Evolutionary conservation across 805 yeast species (phyloP), one percentile per base, ranked within the genome.

Genomic region (Blastobotrys terrestris): DNA sequence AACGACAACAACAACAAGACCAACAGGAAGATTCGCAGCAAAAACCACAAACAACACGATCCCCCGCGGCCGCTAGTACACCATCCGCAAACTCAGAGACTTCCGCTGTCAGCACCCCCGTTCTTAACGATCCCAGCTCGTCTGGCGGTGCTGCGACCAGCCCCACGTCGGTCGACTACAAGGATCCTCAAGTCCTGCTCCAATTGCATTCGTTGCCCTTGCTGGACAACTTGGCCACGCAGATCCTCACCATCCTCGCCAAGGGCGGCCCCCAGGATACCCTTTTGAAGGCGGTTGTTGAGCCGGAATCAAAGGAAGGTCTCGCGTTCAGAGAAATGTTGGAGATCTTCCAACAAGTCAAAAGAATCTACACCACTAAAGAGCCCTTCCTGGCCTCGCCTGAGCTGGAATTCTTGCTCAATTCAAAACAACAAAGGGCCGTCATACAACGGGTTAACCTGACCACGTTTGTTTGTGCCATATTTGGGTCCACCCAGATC

Each of bases 401-500:
- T 43, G 85, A 84, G 63, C 73, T 86, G 4, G 59, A 44, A 18
- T 31, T 43, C 22, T 18, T 54, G 16, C 14, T 49, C 4, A 43
- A 31, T 44, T 48, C 53, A 3, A 21, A 58, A 4, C 59, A 57
- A 71, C 81, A 53, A 79, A 77, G 64, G 75, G 49, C 80, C 41
- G 83, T 94, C 0, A 67, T 92, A 35, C 81, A 95, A 54, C 87
- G 92, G 60, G 87, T 90, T 1, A 94, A 94, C 61, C 69, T 94
- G 57, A 87, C 96, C 0, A 89, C 96, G 0, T 94, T 89, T 63
- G 71, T 90, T 42, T 78, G 90, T n/a, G 94, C 97, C 0, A 80
- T 94, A 1, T 75, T 91, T 54, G 96, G 96, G 47, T 76, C 87
- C 15, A 78, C 86, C 49, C 94, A 88, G 55, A 84, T 87, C 46